Conservation (phyloP, 495 filamentous ascomycete species). For the Neurospora sp. region DNA sequence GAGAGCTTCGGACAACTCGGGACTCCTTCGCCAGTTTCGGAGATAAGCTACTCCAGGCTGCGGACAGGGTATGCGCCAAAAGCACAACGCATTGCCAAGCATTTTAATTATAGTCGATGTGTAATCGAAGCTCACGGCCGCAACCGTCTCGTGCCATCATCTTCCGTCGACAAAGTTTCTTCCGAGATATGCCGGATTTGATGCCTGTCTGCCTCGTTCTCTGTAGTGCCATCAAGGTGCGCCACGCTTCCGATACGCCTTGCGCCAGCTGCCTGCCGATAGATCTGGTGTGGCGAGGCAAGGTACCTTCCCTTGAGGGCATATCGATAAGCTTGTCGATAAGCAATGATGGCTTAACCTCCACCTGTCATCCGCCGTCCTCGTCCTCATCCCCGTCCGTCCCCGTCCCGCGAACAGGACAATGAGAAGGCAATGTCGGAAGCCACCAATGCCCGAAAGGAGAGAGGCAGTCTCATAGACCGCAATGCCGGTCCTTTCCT, state of each 20-base stretch:
- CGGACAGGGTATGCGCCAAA: background rate
- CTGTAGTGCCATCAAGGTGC: background rate
- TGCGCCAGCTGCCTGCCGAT: background rate
- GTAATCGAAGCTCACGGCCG: background rate
- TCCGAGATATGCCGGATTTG: background rate
- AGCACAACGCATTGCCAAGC: background rate
- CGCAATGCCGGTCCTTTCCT: background rate
- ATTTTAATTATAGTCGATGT: background rate
- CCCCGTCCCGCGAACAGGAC: background rate
- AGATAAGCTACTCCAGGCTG: background rate
- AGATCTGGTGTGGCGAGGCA: background rate
- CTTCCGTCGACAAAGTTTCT: background rate
- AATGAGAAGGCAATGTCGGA: background rate
- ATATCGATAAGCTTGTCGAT: background rate
- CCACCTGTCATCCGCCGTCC: background rate
- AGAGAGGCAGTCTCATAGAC: background rate
- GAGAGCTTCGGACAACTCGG: background rate
- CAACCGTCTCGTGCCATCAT: background rate
- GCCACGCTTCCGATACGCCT: background rate
- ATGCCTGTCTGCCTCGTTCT: background rate
- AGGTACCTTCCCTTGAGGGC: background rate
- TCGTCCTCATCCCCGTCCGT: background rate
- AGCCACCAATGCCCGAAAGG: background rate
- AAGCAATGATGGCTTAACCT: background rate
- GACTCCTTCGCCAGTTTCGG: background rate